Evolutionary conservation across 192 early-diverging fungal species (phyloP), one percentile per base, ranked within the genome.

Genomic region (Coemansia sp.): DNA sequence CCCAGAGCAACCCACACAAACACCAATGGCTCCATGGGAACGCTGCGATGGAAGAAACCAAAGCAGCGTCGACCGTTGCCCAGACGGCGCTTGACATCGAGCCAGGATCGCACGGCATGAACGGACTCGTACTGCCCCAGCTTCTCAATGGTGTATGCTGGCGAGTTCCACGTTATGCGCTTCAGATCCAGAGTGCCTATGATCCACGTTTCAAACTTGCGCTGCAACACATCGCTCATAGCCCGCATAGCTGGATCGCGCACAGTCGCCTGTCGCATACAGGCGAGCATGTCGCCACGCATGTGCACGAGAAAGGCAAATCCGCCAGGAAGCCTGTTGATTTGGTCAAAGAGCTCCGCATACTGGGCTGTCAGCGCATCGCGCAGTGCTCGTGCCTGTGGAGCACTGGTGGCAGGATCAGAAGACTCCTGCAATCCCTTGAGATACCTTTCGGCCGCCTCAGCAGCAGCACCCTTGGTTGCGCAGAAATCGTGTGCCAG

Each of bases 1-100:
- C 82, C 80, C 14, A 93, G 64, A 2, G 91, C 92, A 2, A 93
- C 89, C 53, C 93, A 87, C 0, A 97, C 83, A 85, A 95, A 97
- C 14, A 88, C 86, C 15, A 95, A 73, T 1, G 93, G 93, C 37
- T 94, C 92, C 46, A 78, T 67, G 4, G 85, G 86, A 40, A 92
- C 78, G 25, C 80, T 78, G 33, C 79, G 74, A 58, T 89, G 86
- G 70, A 91, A 93, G 51, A 95, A 87, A 1, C 86, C 87, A 78
- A 86, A 97, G 41, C 92, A 88, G 18, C 85, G 75, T 35, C 94
- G 68, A 22, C 84, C 87, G 27, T 74, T 77, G 14, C 84, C 81
- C 19, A 87, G 62, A 8, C 86, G 78, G 66, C 90, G 83, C 60
- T 94, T 91, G 52, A 97, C 63, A 45, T 90, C 87, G 42, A 85